A percentile compares a stretch with the other conserved stretches of the same genome.
These are phyloP conservation scores for Amanita muscaria DNA, from an alignment of 768 basidiomycete species.

Conservation along the genomic window DNA sequence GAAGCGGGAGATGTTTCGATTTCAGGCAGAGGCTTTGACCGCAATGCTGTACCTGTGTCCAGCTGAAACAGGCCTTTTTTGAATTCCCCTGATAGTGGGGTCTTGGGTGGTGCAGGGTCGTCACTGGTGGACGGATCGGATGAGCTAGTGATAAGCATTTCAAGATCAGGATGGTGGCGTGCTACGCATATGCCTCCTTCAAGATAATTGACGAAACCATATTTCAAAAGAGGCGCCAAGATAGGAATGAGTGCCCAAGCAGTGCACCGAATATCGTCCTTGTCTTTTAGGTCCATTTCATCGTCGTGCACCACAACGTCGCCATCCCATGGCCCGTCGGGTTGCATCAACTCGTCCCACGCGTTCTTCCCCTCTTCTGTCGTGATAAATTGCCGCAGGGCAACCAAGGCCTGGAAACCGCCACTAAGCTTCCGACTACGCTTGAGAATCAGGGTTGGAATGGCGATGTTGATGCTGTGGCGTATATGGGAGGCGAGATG, in stretches of 20 bases:
- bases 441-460: conserved; percentile 87
- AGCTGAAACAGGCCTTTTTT: conserved; percentile 56
- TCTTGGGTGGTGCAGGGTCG: conserved; percentile 9
- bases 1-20: conserved; percentile 40
- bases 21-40: conserved; percentile 45
- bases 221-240: conserved; percentile 46
- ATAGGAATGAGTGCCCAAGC: conserved; percentile 68
- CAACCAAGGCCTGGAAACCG: conserved; percentile 55
- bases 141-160: conserved; percentile 40
- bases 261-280: conserved; percentile 41
- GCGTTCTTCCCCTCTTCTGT: conserved; percentile 62
- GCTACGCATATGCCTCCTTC: conserved; percentile 63
- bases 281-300: conserved; percentile 64
- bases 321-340: conserved; percentile 58
- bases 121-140: conserved; percentile 21
- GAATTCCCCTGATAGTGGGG: conserved; percentile 9
- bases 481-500: conserved; percentile 59
- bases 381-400: conserved; percentile 74
- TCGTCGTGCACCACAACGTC: conserved; percentile 72
- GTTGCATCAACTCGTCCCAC: conserved; percentile 58
- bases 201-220: conserved; percentile 57
- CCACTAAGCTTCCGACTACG: conserved; percentile 66
- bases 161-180: conserved; percentile 47
- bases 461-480: conserved; percentile 74
- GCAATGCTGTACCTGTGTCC: conserved; percentile 47